phyloP scores from a whole-genome alignment of 2,329 filamentous ascomycete species.

The Pseudomassariella vexata region DNA sequence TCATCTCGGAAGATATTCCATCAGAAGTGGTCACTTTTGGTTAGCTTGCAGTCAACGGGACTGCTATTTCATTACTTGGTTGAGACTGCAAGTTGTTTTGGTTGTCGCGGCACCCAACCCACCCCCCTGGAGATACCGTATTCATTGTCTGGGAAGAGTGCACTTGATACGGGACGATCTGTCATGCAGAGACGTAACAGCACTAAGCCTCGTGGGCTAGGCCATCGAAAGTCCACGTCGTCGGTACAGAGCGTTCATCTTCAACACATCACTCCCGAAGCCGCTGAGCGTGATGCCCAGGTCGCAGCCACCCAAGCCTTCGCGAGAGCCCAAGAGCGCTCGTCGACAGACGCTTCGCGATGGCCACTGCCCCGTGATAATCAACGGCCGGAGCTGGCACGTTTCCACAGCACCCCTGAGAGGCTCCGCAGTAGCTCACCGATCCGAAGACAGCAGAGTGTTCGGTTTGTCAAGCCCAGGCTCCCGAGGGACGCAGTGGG shows the following conservation, averaged over 20 bases:
- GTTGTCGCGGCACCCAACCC: no score
- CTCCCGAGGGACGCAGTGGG: not conserved
- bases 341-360: constrained; percentile 24
- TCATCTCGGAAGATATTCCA: no score
- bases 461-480: constrained; percentile 41
- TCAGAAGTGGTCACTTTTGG: no score
- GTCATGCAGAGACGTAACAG: constrained; percentile 48
- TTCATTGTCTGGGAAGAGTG: no score
- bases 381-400: constrained; percentile 8
- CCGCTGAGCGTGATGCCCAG: constrained; percentile 53
- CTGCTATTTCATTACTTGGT: no score
- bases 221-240: constrained; percentile 48
- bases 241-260: constrained; percentile 40
- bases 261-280: constrained; percentile 41
- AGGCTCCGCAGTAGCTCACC: constrained; percentile 14
- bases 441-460: constrained; percentile 44
- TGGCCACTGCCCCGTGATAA: constrained; percentile 26
- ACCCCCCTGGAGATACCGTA: no score
- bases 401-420: constrained; percentile 10
- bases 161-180: no score
- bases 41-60: no score
- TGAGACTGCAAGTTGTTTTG: no score
- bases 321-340: constrained; percentile 39
- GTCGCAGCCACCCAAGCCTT: constrained; percentile 59
- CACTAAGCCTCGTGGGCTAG: constrained; percentile 36